Conservation (phyloP, 1,139 yeast genomes). For the Geotrichum macrosporum region DNA sequence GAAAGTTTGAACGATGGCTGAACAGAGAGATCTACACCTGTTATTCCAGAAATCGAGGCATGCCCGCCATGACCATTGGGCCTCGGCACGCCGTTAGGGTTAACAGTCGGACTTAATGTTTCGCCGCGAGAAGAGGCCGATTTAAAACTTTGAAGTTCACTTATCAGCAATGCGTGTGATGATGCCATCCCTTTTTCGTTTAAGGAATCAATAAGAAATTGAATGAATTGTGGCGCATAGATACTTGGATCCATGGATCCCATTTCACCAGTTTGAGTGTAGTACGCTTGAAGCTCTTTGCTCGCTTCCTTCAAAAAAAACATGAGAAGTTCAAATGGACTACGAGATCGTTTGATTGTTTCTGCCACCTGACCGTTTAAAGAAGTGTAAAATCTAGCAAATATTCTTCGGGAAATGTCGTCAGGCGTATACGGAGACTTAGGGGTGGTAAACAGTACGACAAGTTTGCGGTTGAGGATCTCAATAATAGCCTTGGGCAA, state of each 20-base stretch:
- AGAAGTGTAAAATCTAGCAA: constrained; percentile 19
- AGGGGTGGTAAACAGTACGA: neutral
- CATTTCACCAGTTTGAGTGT: neutral
- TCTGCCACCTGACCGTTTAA: constrained; percentile 15
- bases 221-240: constrained; percentile 57
- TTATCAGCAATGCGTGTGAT: constrained; percentile 30
- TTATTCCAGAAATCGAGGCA: constrained; percentile 8
- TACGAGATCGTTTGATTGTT: constrained; percentile 39
- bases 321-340: constrained; percentile 62
- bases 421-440: constrained; percentile 17
- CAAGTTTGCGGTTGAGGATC: constrained; percentile 3
- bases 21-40: constrained; percentile 6
- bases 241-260: constrained; percentile 43
- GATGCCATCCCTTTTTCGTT: constrained; percentile 35
- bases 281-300: constrained; percentile 45
- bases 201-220: constrained; percentile 49
- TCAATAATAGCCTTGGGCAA: constrained; percentile 14
- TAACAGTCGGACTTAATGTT: constrained; percentile 15
- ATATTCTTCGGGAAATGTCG: constrained; percentile 22
- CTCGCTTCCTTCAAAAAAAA: constrained; percentile 61
- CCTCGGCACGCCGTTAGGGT: neutral
- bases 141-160: constrained; percentile 35
- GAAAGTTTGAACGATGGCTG: constrained; percentile 31
- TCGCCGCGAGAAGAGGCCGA: constrained; percentile 16
- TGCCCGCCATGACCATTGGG: constrained; percentile 10